Conservation (phyloP, 225 moss, liverwort and hornwort genomes). For the Thuidium tamariscinum region DNA sequence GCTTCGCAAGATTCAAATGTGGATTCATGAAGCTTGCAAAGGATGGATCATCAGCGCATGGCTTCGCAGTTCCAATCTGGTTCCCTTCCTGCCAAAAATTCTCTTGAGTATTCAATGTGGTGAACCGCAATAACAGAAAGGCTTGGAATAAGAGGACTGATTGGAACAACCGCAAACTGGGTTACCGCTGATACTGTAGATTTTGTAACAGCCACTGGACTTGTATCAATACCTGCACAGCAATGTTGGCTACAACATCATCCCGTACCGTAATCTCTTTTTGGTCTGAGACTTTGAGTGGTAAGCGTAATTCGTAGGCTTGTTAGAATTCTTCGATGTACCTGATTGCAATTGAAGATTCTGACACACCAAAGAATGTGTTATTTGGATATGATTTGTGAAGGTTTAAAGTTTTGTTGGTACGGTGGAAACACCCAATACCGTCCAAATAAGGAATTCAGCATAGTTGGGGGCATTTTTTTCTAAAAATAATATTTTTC, state of each 20-base stretch:
- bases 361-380: not conserved
- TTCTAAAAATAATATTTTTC: no score
- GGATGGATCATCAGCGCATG: not conserved
- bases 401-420: no score
- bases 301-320: not conserved
- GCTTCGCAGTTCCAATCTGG: not conserved
- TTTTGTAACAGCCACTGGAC: not conserved
- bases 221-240: not conserved
- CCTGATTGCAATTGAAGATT: not conserved
- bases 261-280: not conserved
- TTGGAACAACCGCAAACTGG: not conserved
- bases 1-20: not conserved
- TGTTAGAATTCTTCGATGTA: not conserved
- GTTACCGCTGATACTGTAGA: not conserved
- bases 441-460: no score
- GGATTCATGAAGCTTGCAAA: not conserved
- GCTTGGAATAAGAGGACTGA: no score
- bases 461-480: no score
- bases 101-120: not conserved
- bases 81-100: not conserved
- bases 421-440: no score
- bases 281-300: not conserved
- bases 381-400: not conserved
- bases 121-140: not conserved
- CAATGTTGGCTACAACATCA: not conserved